phyloP scores from a whole-genome alignment of 768 basidiomycete genomes.

The Antrodiella citrinella region DNA sequence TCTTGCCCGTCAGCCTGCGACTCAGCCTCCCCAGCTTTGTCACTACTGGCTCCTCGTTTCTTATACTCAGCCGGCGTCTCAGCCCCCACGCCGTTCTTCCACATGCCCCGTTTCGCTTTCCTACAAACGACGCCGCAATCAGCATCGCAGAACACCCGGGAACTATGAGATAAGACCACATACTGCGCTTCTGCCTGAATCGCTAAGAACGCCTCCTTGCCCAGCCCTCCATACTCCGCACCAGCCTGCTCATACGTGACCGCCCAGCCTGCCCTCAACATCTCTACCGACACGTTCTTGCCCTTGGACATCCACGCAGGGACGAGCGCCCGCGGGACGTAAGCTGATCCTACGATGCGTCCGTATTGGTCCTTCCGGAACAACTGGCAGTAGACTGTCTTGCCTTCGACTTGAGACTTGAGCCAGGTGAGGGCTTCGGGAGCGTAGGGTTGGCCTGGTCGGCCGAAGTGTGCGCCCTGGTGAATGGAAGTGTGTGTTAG shows the following conservation, averaged over 20 bases:
- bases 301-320: slow-evolving; percentile 41
- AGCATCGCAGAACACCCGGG: background rate
- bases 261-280: slow-evolving; percentile 75
- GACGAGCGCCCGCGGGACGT: slow-evolving; percentile 43
- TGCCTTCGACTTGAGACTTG: slow-evolving; percentile 44
- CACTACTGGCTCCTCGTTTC: slow-evolving; percentile 39
- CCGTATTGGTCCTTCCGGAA: slow-evolving; percentile 75
- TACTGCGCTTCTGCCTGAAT: slow-evolving; percentile 37
- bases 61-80: slow-evolving; percentile 83
- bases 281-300: slow-evolving; percentile 52
- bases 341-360: slow-evolving; percentile 53
- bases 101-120: slow-evolving; percentile 62
- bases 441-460: slow-evolving; percentile 64
- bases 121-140: slow-evolving; percentile 33
- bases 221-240: slow-evolving; percentile 69
- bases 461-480: slow-evolving; percentile 80
- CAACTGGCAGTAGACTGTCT: slow-evolving; percentile 62
- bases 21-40: background rate
- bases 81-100: slow-evolving; percentile 42
- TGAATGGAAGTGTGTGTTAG: background rate
- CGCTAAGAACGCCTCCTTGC: slow-evolving; percentile 53
- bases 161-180: slow-evolving; percentile 1
- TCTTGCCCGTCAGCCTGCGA: too few relatives aligned
- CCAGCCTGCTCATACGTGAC: slow-evolving; percentile 70
- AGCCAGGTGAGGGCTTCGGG: slow-evolving; percentile 75